These are phyloP conservation scores for Dothideomycetidae sp. DNA, from an alignment of 2,329 filamentous ascomycete species.

Conservation along the genomic window DNA sequence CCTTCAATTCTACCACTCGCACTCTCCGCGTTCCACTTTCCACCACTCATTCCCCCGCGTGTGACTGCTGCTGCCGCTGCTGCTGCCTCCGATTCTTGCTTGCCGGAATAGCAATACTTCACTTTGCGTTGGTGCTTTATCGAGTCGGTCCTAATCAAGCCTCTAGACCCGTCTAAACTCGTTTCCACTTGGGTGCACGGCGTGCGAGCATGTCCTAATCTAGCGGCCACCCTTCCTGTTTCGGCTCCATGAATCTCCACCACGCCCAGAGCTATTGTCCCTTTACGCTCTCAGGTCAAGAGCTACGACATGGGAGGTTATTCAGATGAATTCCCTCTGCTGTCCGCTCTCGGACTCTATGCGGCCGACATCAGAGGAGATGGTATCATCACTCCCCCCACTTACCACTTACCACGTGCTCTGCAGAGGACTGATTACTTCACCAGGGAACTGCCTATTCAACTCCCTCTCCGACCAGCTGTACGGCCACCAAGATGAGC, in stretches of 20 bases:
- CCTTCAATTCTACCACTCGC: too few species aligned
- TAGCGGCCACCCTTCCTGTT: slow-evolving; percentile 7
- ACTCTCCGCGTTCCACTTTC: background rate
- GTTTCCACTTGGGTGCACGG: background rate
- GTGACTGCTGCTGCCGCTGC: too few species aligned
- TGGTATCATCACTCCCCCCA: slow-evolving; percentile 32
- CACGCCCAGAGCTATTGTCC: slow-evolving; percentile 10
- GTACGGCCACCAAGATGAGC: slow-evolving; percentile 44
- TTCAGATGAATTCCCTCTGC: slow-evolving; percentile 39
- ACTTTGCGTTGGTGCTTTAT: too few species aligned
- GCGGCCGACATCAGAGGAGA: slow-evolving; percentile 45
- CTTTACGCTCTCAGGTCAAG: slow-evolving; percentile 11
- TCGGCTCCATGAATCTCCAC: slow-evolving; percentile 12
- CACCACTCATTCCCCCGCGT: too few species aligned
- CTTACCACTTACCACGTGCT: too few species aligned
- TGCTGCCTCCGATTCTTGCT: too few species aligned
- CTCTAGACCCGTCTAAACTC: background rate
- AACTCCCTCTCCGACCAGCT: slow-evolving; percentile 54
- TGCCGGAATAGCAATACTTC: too few species aligned
- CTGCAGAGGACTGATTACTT: slow-evolving; percentile 11
- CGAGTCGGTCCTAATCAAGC: too few species aligned
- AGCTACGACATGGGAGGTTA: slow-evolving; percentile 16
- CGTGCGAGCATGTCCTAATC: slow-evolving; percentile 12
- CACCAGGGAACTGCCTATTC: slow-evolving; percentile 53
- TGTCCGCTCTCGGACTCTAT: slow-evolving; percentile 44